phyloP scores from a whole-genome alignment of 2,329 filamentous ascomycete species.

The Diaporthe capsici region DNA sequence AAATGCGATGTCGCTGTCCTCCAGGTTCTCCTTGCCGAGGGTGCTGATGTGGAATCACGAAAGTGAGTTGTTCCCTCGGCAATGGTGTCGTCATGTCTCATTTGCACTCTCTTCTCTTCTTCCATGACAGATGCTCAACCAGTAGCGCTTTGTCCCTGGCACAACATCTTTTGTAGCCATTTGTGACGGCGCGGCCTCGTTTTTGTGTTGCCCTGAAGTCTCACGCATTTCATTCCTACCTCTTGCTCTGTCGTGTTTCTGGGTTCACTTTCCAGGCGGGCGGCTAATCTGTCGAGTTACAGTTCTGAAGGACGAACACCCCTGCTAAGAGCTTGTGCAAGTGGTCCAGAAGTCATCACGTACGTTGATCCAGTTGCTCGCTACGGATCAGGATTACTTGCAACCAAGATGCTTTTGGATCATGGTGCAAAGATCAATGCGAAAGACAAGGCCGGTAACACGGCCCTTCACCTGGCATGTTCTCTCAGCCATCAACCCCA shows the following conservation, averaged over 20 bases:
- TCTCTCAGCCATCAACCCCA: neutral
- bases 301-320: constrained; percentile 21
- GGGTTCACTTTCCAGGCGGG: neutral
- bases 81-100: neutral
- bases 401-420: constrained; percentile 18
- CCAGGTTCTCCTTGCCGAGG: constrained; percentile 12
- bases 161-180: neutral
- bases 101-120: neutral
- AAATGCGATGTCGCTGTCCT: neutral
- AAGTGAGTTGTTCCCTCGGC: neutral
- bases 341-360: neutral
- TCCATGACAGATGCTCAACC: neutral
- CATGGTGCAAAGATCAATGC: constrained; percentile 23
- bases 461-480: constrained; percentile 28
- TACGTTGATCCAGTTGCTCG: no score
- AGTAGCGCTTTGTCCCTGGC: neutral
- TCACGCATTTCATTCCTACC: neutral
- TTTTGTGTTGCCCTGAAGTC: neutral
- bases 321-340: constrained; percentile 8
- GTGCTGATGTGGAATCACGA: constrained; percentile 28
- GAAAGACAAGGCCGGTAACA: constrained; percentile 4
- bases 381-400: neutral
- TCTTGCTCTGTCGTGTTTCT: neutral
- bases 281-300: neutral
- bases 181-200: neutral